Evolutionary conservation across 164 flowering plant species (phyloP).

Genomic region (Stephania yunnanensis): DNA sequence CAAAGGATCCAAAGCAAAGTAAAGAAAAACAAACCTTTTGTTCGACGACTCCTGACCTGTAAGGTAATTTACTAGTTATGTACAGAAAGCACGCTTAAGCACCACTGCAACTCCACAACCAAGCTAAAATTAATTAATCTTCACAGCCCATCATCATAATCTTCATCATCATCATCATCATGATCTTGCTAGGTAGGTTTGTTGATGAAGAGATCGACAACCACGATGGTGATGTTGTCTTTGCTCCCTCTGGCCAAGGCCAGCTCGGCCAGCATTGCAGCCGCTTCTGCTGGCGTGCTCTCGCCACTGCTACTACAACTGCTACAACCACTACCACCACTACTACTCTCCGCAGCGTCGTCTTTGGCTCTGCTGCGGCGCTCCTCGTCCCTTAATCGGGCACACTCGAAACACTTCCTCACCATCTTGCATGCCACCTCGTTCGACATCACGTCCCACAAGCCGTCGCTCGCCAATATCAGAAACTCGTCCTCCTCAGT

Average conservation of each 20-base stretch:
- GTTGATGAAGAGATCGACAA: constrained; percentile 27
- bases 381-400: neutral
- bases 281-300: constrained; percentile 30
- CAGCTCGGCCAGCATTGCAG: constrained; percentile 39
- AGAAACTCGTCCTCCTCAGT: constrained; percentile 27
- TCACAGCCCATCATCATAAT: too few species aligned
- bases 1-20: too few species aligned
- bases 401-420: constrained; percentile 22
- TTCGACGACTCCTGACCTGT: too few species aligned
- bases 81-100: too few species aligned
- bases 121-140: too few species aligned
- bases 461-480: constrained; percentile 37
- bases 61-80: too few species aligned
- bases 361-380: too few species aligned
- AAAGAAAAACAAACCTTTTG: too few species aligned
- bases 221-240: constrained; percentile 50
- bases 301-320: constrained; percentile 7
- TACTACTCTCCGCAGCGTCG: too few species aligned
- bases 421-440: constrained; percentile 36
- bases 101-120: too few species aligned
- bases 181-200: neutral
- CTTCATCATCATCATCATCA: too few species aligned
- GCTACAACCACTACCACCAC: too few species aligned
- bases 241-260: constrained; percentile 57
- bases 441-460: constrained; percentile 45